Evolutionary conservation across 257 asterid species (phyloP).

Genomic region (Ophiorrhiza pumila): DNA sequence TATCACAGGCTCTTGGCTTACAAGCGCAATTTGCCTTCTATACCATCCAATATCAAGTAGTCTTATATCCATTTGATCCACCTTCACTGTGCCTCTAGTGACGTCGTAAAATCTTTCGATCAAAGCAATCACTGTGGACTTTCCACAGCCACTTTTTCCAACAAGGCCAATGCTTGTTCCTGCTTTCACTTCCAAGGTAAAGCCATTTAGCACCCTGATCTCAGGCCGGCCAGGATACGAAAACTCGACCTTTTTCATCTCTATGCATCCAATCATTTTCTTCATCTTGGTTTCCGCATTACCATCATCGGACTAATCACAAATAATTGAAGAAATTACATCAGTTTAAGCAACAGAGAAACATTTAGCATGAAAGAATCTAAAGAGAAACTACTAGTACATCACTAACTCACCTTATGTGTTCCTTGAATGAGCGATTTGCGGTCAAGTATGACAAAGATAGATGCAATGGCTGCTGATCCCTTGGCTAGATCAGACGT

Average conservation of each 20-base stretch:
- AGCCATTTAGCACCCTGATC: slow-evolving; percentile 42
- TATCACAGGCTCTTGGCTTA: slow-evolving; percentile 81
- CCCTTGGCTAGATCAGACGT: slow-evolving; percentile 84
- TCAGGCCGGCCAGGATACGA: slow-evolving; percentile 64
- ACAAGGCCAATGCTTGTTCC: slow-evolving; percentile 79
- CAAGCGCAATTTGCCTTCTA: slow-evolving; percentile 66
- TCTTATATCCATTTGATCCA: slow-evolving; percentile 64
- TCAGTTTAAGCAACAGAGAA: neutral
- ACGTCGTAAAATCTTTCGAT: slow-evolving; percentile 74
- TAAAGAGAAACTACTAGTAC: neutral
- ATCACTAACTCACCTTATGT: slow-evolving; percentile 42
- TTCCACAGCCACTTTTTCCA: slow-evolving; percentile 83
- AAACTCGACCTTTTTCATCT: slow-evolving; percentile 64
- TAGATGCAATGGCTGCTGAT: slow-evolving; percentile 71
- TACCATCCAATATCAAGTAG: slow-evolving; percentile 56
- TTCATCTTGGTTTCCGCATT: slow-evolving; percentile 31
- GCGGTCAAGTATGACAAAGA: slow-evolving; percentile 67
- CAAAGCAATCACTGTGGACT: slow-evolving; percentile 72
- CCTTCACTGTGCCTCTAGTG: slow-evolving; percentile 49
- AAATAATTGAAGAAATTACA: neutral
- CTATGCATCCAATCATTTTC: slow-evolving; percentile 51
- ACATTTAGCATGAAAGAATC: neutral
- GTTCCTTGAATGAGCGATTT: slow-evolving; percentile 52
- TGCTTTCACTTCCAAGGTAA: slow-evolving; percentile 56
- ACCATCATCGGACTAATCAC: slow-evolving; percentile 37